Conservation (phyloP, 768 basidiomycete genomes). For the Astraeus odoratus region DNA sequence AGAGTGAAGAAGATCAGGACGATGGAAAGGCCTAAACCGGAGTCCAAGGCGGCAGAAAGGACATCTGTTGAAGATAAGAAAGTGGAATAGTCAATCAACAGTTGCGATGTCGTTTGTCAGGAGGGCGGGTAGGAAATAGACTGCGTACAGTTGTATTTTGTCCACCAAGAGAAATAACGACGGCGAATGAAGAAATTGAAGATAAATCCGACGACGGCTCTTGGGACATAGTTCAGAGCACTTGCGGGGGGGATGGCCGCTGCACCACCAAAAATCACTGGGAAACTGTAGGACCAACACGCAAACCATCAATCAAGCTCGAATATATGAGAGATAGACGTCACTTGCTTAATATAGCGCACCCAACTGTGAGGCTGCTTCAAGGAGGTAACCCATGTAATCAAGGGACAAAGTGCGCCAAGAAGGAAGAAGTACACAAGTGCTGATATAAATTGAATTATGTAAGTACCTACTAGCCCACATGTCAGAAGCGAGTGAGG, state of each 20-base stretch:
- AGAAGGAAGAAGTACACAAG: conserved; percentile 77
- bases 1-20: conserved; percentile 54
- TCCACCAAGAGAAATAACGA: conserved; percentile 61
- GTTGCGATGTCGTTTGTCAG: no score
- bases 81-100: not conserved
- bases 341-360: conserved; percentile 57
- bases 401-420: conserved; percentile 55
- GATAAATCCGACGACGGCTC: conserved; percentile 58
- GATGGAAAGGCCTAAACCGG: conserved; percentile 52
- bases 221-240: conserved; percentile 59
- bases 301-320: not conserved
- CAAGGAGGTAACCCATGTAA: conserved; percentile 46
- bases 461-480: not conserved
- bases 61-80: conserved; percentile 37
- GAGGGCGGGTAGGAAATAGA: no score
- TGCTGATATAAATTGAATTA: not conserved
- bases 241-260: conserved; percentile 59
- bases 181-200: conserved; percentile 59
- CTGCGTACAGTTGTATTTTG: conserved; percentile 42
- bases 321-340: not conserved
- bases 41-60: conserved; percentile 63
- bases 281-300: conserved; percentile 28
- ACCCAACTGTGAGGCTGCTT: conserved; percentile 58
- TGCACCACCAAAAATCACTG: conserved; percentile 50
- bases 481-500: not conserved